Percentiles rank a stretch among this genome's conserved stretches.
Conservation (phyloP, 1,284 basidiomycete species). For the Psilocybe mexicana region DNA sequence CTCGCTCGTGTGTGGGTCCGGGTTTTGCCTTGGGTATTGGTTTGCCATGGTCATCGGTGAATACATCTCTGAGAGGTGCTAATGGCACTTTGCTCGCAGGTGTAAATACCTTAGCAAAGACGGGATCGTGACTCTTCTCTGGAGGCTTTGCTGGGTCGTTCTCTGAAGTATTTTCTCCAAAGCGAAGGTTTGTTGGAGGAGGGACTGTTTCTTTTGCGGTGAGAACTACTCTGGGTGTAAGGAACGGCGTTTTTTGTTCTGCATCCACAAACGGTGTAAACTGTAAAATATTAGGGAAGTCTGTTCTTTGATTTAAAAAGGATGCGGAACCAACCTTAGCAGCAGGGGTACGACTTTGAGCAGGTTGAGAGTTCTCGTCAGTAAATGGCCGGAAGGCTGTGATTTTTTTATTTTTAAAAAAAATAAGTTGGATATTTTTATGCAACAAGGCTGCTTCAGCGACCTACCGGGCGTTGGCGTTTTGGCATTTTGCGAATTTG, state of each 20-base stretch:
- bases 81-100: conserved; percentile 47
- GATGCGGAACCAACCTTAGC: conserved; percentile 41
- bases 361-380: conserved; percentile 54
- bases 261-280: conserved; percentile 45
- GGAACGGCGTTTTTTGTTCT: conserved; percentile 36
- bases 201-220: conserved; percentile 34
- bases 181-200: conserved; percentile 24
- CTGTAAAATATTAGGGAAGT: not conserved
- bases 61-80: conserved; percentile 44
- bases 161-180: conserved; percentile 27
- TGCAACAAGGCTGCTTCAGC: conserved; percentile 7
- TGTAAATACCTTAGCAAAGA: conserved; percentile 64
- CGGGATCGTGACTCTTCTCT: conserved; percentile 33
- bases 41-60: conserved; percentile 47
- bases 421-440: conserved; percentile 4
- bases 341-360: conserved; percentile 43
- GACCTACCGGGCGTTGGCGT: conserved; percentile 38
- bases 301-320: not conserved
- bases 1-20: conserved; percentile 40
- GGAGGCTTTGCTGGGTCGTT: conserved; percentile 24
- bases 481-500: conserved; percentile 38
- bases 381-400: conserved; percentile 58
- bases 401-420: not conserved
- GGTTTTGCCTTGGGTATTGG: conserved; percentile 35
- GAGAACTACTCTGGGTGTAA: conserved; percentile 35